Evolutionary conservation across 148 eudicot genomes (phyloP), one percentile per base, ranked within the genome.

Genomic region (Euryodendron excelsum): DNA sequence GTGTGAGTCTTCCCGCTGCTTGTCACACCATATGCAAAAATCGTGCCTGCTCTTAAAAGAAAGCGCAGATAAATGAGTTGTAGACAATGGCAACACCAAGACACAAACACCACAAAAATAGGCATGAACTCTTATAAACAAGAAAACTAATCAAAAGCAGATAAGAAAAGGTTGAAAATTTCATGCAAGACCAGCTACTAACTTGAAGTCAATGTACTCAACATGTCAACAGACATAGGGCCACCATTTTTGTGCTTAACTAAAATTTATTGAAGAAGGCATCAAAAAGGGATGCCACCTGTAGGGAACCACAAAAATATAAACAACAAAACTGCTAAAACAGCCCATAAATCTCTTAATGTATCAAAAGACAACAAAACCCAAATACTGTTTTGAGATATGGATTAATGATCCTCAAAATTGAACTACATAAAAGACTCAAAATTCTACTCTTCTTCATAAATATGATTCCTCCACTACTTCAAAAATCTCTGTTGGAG

Each of bases 1-100:
- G 97, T 95, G 64, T 95, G 98, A 33, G 98, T 95, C 91, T 95
- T 95, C 77, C 98, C 98, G 77, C 98, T 95, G 90, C 98, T 96
- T 61, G 98, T 96, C 76, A 96, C 99, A 25, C 99, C 99, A 73
- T 96, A 96, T 55, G 99, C 99, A 82, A 96, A 96, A 53, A 96
- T 93, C 74, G 99, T 96, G 74, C 99, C 99, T 96, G 81, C 10
- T 63, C 77, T 33, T 73, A 73, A 69, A 79, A 78, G 66, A 78
- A 66, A 34, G 27, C 73, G 76, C 20, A 73, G 66, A 77, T 39
- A 68, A 47, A 60, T 56, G 41, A 74, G 66, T 34, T 17, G 58
- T 44, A 74, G 28, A 33, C 34, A 80, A 73, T 65, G 37, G 23
- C 55, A 52, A 36, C 34, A 61, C 23, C 53, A 52, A 66, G 28